Percentiles rank a stretch among this genome's conserved stretches.
Evolutionary conservation across 768 basidiomycete genomes (phyloP).

Genomic region (Collybia sordida): DNA sequence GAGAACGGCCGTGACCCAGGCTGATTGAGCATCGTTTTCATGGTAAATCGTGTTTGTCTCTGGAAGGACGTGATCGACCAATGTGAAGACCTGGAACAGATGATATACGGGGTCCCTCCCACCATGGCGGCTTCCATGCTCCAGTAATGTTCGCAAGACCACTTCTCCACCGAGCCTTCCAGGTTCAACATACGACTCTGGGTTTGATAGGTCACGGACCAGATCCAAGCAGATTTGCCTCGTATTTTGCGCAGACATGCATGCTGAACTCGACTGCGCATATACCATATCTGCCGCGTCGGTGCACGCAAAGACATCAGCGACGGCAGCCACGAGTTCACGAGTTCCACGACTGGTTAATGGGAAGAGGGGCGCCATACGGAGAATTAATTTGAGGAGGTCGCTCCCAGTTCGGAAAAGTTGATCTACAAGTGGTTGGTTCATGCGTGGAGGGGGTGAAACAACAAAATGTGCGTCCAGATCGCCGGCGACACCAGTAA

Average conservation of each 20-base stretch:
- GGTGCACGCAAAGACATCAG: constrained; percentile 57
- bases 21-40: constrained; percentile 27
- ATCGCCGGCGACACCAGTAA: constrained; percentile 49
- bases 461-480: constrained; percentile 53
- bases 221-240: constrained; percentile 53
- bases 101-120: constrained; percentile 58
- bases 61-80: constrained; percentile 62
- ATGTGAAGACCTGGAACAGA: constrained; percentile 50
- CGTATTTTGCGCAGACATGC: constrained; percentile 40
- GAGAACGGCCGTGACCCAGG: constrained; percentile 55
- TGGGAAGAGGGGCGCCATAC: constrained; percentile 44
- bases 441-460: constrained; percentile 31
- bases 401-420: constrained; percentile 58
- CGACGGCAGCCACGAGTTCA: constrained; percentile 39
- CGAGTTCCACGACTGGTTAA: constrained; percentile 52
- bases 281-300: constrained; percentile 42
- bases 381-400: constrained; percentile 48
- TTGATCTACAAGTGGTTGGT: constrained; percentile 46
- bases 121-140: constrained; percentile 36
- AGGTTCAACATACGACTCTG: constrained; percentile 29
- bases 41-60: constrained; percentile 18
- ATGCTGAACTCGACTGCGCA: constrained; percentile 36
- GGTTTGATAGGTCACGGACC: constrained; percentile 39
- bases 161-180: constrained; percentile 44
- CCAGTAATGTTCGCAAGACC: constrained; percentile 58